Percentiles rank a stretch among this genome's conserved stretches.
These are phyloP conservation scores for Cytidiella melzeri DNA, from an alignment of 768 basidiomycete species.

Conservation along the genomic window DNA sequence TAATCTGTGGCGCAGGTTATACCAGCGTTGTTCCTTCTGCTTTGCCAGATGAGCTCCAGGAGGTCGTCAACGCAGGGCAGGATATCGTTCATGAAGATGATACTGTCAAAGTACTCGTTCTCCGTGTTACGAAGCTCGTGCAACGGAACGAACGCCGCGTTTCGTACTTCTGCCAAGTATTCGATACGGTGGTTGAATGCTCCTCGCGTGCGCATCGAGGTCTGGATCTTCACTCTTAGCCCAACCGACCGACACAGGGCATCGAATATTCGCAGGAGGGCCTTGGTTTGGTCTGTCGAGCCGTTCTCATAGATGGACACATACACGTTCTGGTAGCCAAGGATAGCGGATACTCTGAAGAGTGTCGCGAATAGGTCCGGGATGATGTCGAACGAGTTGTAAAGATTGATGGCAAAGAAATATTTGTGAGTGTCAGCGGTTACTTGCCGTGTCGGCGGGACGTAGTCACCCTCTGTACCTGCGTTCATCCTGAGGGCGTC, in stretches of 20 bases:
- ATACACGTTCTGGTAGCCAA: conserved; percentile 97
- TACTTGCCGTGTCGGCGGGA: conserved; percentile 26
- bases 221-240: conserved; percentile 88
- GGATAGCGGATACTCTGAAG: conserved; percentile 84
- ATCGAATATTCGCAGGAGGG: conserved; percentile 91
- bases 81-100: conserved; percentile 99
- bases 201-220: conserved; percentile 87
- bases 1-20: conserved; percentile 99
- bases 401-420: conserved; percentile 98
- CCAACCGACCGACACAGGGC: conserved; percentile 87
- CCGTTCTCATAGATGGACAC: conserved; percentile 99
- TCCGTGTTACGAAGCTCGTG: conserved; percentile 90
- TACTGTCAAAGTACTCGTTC: conserved; percentile 92
- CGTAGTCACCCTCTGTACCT: conserved; percentile 32
- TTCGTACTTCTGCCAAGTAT: conserved; percentile 99
- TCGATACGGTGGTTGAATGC: conserved; percentile 99
- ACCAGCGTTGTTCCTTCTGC: conserved; percentile 87
- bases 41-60: conserved; percentile 97
- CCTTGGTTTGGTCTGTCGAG: conserved; percentile 98
- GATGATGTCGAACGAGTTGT: conserved; percentile 98
- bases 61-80: conserved; percentile 96
- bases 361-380: conserved; percentile 96
- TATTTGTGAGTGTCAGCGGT: conserved; percentile 83
- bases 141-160: conserved; percentile 92
- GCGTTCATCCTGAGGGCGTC: conserved; percentile 45